Evolutionary conservation across 2,329 filamentous ascomycete genomes (phyloP), one percentile per base, ranked within the genome.

Genomic region (Esteya vermicola): DNA sequence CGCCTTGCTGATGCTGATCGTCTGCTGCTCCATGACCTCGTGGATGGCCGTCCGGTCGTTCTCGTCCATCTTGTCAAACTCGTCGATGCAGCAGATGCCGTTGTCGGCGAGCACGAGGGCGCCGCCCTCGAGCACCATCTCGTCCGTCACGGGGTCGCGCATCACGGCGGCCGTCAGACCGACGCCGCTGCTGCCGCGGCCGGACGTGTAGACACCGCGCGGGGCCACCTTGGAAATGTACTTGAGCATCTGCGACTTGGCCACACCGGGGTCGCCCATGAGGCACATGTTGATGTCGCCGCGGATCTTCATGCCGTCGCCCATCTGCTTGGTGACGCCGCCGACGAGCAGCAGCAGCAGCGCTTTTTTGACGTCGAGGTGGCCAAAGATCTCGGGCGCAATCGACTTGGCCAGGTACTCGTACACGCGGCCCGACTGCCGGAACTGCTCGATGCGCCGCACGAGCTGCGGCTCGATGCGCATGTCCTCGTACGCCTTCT

Each of bases 241-340:
- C 63, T 95, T 96, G 49, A 98, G 72, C 49, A 98, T 67, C 65
- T 98, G 91, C 28, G 91, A 98, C 65, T 98, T 98, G 64, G 91
- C 91, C 56, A 98, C 91, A 85, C 91, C 91, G 57, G 91, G 91
- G 55, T 98, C 91, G 70, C 91, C 91, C 91, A 98, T 98, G 54
- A 98, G 65, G 59, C 91, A 96, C 47, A 98, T 81, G 63, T 98
- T 98, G 67, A 98, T 93, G 55, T 98, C 91, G 52, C 91, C 91
- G 70, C 91, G 85, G 57, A 98, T 98, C 53, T 86, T 82, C 91
- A 98, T 96, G 45, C 91, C 91, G 54, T 98, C 91, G 39, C 86
- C 86, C 73, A 96, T 93, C 54, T 91, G 81, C 61, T 98, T 98
- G 4, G 79, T 91, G 2, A 95, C 89, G 64, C 91, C 91, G 45